These are phyloP conservation scores for Nannochloropsis limnetica DNA, from an alignment of 352 stramenopile species.

Conservation along the genomic window DNA sequence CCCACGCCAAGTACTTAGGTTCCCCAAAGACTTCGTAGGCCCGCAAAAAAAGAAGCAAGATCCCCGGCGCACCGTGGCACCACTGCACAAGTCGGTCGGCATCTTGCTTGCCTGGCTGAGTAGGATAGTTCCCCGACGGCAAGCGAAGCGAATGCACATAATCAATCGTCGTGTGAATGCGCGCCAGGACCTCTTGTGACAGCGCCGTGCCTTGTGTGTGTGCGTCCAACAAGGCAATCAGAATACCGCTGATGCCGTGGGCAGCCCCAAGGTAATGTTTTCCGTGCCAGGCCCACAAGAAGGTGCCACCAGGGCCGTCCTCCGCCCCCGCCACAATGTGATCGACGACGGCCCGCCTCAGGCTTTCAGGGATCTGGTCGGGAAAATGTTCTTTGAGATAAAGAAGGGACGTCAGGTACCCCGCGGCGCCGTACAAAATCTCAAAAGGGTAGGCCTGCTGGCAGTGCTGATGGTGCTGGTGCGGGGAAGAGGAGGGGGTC, in stretches of 20 bases:
- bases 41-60: slow-evolving; percentile 56
- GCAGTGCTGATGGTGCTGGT: not conserved
- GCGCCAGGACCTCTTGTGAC: slow-evolving; percentile 11
- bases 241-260: slow-evolving; percentile 57
- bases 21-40: slow-evolving; percentile 53
- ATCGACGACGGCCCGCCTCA: not conserved
- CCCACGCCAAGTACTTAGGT: slow-evolving; percentile 48
- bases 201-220: not conserved
- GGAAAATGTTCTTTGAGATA: slow-evolving; percentile 8
- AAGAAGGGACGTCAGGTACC: slow-evolving; percentile 4
- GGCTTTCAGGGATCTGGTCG: not conserved
- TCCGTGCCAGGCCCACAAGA: slow-evolving; percentile 56
- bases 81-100: slow-evolving; percentile 56
- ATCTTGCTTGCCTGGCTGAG: slow-evolving; percentile 13
- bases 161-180: not conserved
- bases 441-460: slow-evolving; percentile 8
- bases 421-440: not conserved
- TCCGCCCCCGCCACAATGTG: slow-evolving; percentile 26
- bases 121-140: slow-evolving; percentile 35
- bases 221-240: slow-evolving; percentile 55
- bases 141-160: slow-evolving; percentile 33
- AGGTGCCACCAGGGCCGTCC: slow-evolving; percentile 38
- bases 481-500: not conserved
- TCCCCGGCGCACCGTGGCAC: slow-evolving; percentile 57
- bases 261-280: slow-evolving; percentile 58